These are phyloP conservation scores for Cadophora sp. DNA, from an alignment of 2,329 filamentous ascomycete species.

Conservation along the genomic window DNA sequence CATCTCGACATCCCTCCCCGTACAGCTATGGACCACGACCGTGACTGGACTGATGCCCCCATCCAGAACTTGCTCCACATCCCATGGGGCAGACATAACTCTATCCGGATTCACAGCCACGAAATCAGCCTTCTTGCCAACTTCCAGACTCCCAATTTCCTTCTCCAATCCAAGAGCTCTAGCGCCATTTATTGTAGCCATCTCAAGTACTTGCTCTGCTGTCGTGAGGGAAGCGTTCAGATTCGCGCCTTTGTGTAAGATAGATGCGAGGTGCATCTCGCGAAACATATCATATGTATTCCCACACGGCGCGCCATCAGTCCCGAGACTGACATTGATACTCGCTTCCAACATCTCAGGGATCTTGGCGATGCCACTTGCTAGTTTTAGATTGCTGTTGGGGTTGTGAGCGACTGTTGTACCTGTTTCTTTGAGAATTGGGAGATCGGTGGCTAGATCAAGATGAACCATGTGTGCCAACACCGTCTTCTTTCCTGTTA, in stretches of 20 bases:
- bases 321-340: constrained; percentile 57
- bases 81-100: constrained; percentile 32
- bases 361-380: constrained; percentile 56
- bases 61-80: constrained; percentile 42
- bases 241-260: constrained; percentile 54
- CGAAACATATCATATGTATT: constrained; percentile 59
- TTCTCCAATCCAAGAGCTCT: constrained; percentile 57
- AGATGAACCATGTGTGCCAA: constrained; percentile 60
- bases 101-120: constrained; percentile 53
- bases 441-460: constrained; percentile 51
- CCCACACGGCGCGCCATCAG: constrained; percentile 60
- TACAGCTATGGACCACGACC: constrained; percentile 52
- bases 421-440: constrained; percentile 48
- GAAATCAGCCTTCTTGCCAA: constrained; percentile 64
- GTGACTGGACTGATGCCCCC: constrained; percentile 47
- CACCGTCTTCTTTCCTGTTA: constrained; percentile 53
- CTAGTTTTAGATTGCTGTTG: constrained; percentile 59
- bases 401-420: constrained; percentile 59
- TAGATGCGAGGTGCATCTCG: constrained; percentile 59
- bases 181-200: constrained; percentile 59
- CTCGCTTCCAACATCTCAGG: constrained; percentile 52
- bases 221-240: constrained; percentile 52
- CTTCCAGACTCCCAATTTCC: constrained; percentile 58
- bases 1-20: constrained; percentile 52
- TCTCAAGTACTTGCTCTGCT: constrained; percentile 55